These are phyloP conservation scores for Dactylella cylindrospora DNA, from an alignment of 2,329 filamentous ascomycete species.

Conservation along the genomic window DNA sequence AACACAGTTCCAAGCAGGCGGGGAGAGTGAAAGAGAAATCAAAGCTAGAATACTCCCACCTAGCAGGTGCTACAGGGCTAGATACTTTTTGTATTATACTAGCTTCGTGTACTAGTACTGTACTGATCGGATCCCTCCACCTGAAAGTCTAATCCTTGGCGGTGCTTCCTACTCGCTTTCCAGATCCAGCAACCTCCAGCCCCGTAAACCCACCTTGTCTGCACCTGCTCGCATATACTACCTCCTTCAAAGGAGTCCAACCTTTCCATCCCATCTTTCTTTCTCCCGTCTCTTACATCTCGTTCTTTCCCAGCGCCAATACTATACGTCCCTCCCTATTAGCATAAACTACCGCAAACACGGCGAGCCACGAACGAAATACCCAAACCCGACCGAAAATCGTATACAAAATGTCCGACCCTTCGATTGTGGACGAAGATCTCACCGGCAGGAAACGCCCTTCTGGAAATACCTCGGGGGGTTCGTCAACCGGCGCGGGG, in stretches of 20 bases:
- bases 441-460: constrained; percentile 15
- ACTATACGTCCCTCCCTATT: too few species aligned
- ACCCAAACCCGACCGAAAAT: constrained; percentile 16
- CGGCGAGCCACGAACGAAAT: constrained; percentile 9
- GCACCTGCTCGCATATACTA: background rate
- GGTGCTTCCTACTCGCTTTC: constrained; percentile 30
- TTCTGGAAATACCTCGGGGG: constrained; percentile 16
- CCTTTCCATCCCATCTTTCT: background rate
- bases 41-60: too few species aligned
- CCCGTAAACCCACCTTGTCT: constrained; percentile 18
- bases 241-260: constrained; percentile 1
- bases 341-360: constrained; percentile 7
- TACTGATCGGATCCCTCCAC: too few species aligned
- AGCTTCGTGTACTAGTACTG: too few species aligned
- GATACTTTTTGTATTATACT: too few species aligned
- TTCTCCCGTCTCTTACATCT: background rate
- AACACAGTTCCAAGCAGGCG: too few species aligned
- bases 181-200: constrained; percentile 30
- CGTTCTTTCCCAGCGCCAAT: background rate
- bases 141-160: too few species aligned
- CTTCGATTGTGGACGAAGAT: constrained; percentile 24
- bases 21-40: too few species aligned
- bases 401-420: constrained; percentile 34
- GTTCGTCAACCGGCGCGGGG: constrained; percentile 4
- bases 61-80: too few species aligned